phyloP scores from a whole-genome alignment of 352 stramenopile genomes.

The Pythium apleroticum region DNA sequence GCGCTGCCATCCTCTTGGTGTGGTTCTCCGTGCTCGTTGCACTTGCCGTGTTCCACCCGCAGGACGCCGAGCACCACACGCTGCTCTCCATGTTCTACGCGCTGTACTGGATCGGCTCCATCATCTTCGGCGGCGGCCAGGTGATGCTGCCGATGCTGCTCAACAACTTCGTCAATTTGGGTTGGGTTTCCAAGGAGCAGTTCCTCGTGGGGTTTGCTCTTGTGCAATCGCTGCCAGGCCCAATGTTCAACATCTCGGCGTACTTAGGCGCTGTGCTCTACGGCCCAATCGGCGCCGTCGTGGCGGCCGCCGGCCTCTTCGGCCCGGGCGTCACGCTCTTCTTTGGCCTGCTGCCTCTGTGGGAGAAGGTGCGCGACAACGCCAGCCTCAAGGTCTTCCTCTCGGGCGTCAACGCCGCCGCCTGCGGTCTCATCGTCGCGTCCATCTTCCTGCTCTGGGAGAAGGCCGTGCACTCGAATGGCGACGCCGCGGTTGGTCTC shows the following conservation, averaged over 20 bases:
- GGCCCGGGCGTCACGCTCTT: constrained; percentile 90
- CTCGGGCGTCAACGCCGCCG: constrained; percentile 89
- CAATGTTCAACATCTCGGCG: constrained; percentile 95
- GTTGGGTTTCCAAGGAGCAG: constrained; percentile 91
- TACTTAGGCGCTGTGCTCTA: constrained; percentile 90
- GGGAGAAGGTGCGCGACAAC: constrained; percentile 87
- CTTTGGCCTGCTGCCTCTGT: constrained; percentile 92
- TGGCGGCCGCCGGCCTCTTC: constrained; percentile 90
- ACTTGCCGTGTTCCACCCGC: constrained; percentile 49
- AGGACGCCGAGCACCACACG: constrained; percentile 38
- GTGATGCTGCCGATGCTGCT: constrained; percentile 93
- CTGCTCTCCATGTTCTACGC: constrained; percentile 83
- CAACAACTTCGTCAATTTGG: constrained; percentile 73
- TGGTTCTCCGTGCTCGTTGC: constrained; percentile 75
- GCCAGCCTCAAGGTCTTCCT: constrained; percentile 85
- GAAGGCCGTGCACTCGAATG: constrained; percentile 77
- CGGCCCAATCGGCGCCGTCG: constrained; percentile 84
- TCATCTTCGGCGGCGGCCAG: constrained; percentile 95
- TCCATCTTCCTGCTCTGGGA: constrained; percentile 90
- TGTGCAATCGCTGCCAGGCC: constrained; percentile 91
- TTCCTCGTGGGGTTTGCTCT: constrained; percentile 94
- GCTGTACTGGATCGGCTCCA: constrained; percentile 93
- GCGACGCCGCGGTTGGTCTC: constrained; percentile 83
- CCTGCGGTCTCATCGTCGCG: constrained; percentile 89
- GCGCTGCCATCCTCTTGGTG: constrained; percentile 70